Evolutionary conservation across 768 basidiomycete genomes (phyloP).

Genomic region (Nevesoporus exiguus): DNA sequence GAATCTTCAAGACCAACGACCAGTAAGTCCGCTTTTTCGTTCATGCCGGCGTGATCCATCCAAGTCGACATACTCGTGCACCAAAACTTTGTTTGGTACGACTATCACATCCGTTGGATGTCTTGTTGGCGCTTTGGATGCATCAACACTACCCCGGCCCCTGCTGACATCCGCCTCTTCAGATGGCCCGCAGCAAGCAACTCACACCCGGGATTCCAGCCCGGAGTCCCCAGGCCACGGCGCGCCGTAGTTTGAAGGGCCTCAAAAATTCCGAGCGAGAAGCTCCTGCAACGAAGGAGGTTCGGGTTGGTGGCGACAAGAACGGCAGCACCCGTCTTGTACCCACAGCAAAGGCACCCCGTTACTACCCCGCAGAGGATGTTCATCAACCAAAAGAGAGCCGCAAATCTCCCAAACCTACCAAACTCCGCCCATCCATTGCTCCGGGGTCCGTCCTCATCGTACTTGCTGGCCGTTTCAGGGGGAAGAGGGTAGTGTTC

Average conservation of each 20-base stretch:
- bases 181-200: constrained; percentile 89
- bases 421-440: constrained; percentile 82
- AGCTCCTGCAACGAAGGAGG: constrained; percentile 65
- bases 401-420: constrained; percentile 79
- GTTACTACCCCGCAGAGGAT: constrained; percentile 95
- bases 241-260: constrained; percentile 82
- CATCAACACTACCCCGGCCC: constrained; percentile 4
- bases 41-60: constrained; percentile 6
- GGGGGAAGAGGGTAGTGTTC: constrained; percentile 97
- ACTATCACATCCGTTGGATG: constrained; percentile 33
- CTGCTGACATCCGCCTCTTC: constrained; percentile 23
- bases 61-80: neutral
- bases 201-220: constrained; percentile 76
- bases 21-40: constrained; percentile 35
- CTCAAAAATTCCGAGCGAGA: constrained; percentile 72
- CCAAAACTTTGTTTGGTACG: constrained; percentile 1
- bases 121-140: constrained; percentile 34
- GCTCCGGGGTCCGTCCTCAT: constrained; percentile 94
- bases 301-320: constrained; percentile 82
- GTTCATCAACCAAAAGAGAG: constrained; percentile 87
- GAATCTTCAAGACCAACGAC: constrained; percentile 43
- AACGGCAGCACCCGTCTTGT: constrained; percentile 88
- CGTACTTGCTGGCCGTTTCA: constrained; percentile 95
- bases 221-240: constrained; percentile 77
- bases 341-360: constrained; percentile 80